Evolutionary conservation across 768 basidiomycete species (phyloP), one percentile per base, ranked within the genome.

Genomic region (Amanita exitialis): DNA sequence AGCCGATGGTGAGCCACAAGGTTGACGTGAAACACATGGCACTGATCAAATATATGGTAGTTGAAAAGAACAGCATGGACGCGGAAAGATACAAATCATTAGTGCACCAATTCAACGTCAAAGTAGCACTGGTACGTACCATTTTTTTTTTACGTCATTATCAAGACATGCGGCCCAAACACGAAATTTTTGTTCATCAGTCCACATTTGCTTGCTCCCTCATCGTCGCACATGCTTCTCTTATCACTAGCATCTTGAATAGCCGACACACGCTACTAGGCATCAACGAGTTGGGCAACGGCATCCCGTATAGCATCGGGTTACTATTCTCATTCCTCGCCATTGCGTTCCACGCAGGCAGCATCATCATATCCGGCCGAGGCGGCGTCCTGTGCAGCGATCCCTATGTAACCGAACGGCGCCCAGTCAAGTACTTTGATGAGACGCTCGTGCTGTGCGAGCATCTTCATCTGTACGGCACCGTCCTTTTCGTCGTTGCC

Each of bases 301-400:
- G 47, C 20, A 48, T 48, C 16, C 47, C 47, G n/a, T 37, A 25
- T 21, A 15, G 38, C 23, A 10, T 48, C 21, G 34, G 21, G 3
- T n/a, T 48, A 10, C 47, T 48, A 1, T 18, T 48, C 25, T 30
- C 35, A 12, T 48, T 48, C 21, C 47, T 48, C 13, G 47, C 47
- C 9, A 48, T 48, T 37, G 36, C 25, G 9, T 37, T 48, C 20
- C 47, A 48, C 15, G 34, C 47, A 27, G 47, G 35, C 2, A 48
- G n/a, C 35, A 48, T 48, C 35, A 38, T 48, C n/a, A 37, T 48
- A 23, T 48, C 47, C 23, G 34, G 47, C 20, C 34, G 47, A 4
- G 47, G 35, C 15, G 36, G 36, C 12, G 36, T 28, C 18, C 15
- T 48, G 35, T 48, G 47, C 37, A n/a, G 18, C 10, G 47, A 38